These are phyloP conservation scores for Aspergillus clavatus DNA, from an alignment of 2,329 filamentous ascomycete genomes.

Conservation along the genomic window DNA sequence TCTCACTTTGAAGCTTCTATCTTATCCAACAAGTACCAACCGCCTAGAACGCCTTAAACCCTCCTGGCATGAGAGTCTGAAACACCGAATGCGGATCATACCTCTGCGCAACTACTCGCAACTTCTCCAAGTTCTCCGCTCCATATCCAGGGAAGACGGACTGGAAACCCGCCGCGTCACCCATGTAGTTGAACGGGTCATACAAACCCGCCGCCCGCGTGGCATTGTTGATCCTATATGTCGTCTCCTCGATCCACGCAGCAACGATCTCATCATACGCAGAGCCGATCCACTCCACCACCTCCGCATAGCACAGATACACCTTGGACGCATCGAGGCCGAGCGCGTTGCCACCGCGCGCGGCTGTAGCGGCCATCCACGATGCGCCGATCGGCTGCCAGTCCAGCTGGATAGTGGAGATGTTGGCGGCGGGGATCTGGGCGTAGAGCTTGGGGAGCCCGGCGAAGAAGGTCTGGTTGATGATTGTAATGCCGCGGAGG, in stretches of 20 bases:
- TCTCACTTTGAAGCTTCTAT: too few relatives aligned
- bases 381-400: slow-evolving; percentile 34
- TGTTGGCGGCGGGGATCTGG: slow-evolving; percentile 29
- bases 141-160: slow-evolving; percentile 34
- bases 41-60: slow-evolving; percentile 34
- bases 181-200: slow-evolving; percentile 34
- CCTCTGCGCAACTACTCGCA: slow-evolving; percentile 29
- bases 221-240: slow-evolving; percentile 25
- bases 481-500: slow-evolving; percentile 33
- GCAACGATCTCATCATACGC: slow-evolving; percentile 27
- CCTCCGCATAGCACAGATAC: slow-evolving; percentile 39
- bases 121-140: slow-evolving; percentile 24
- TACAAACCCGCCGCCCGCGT: slow-evolving; percentile 23
- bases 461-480: slow-evolving; percentile 38
- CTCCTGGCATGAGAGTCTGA: slow-evolving; percentile 35
- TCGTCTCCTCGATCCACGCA: slow-evolving; percentile 30
- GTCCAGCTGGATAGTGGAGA: slow-evolving; percentile 41
- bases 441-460: slow-evolving; percentile 38
- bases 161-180: slow-evolving; percentile 35
- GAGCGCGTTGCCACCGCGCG: slow-evolving; percentile 24
- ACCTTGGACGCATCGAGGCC: slow-evolving; percentile 29
- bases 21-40: not conserved
- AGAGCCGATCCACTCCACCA: slow-evolving; percentile 31
- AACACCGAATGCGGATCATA: slow-evolving; percentile 38
- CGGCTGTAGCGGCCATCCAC: slow-evolving; percentile 31